Percentiles rank a stretch among this genome's conserved stretches.
Conservation (phyloP, 148 eudicot species). For the Camellia granthamiana region DNA sequence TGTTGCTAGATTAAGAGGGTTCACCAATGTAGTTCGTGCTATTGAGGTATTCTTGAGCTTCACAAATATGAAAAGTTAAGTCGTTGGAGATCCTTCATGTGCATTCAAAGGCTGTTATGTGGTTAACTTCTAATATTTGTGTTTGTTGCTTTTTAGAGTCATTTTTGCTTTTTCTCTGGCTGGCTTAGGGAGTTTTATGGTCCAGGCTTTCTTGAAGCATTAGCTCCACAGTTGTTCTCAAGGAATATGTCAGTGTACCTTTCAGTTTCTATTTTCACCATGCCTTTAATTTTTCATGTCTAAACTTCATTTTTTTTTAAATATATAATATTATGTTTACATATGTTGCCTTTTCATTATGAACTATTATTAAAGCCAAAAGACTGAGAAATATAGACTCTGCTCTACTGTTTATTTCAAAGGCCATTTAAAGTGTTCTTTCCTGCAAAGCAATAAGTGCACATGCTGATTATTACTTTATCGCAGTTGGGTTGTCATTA, state of each 20-base stretch:
- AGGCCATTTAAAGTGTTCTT: not conserved
- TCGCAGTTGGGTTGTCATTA: conserved; percentile 55
- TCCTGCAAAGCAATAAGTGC: not conserved
- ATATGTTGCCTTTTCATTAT: too few relatives aligned
- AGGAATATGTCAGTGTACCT: conserved; percentile 45
- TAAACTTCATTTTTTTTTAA: not conserved
- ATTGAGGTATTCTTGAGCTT: conserved; percentile 43
- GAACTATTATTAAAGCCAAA: not conserved
- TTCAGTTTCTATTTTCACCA: conserved; percentile 9
- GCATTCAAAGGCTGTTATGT: not conserved
- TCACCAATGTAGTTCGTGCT: conserved; percentile 47
- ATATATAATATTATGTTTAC: too few relatives aligned
- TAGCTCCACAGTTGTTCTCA: conserved; percentile 48
- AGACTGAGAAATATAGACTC: not conserved
- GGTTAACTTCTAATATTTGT: not conserved
- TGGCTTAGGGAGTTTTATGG: conserved; percentile 43
- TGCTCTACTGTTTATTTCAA: not conserved
- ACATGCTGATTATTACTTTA: conserved; percentile 14
- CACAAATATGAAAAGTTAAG: not conserved
- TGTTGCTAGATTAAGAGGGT: conserved; percentile 52
- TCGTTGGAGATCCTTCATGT: not conserved
- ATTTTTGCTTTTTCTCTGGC: conserved; percentile 52
- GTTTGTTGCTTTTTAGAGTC: conserved; percentile 32
- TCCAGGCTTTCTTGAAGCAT: conserved; percentile 45
- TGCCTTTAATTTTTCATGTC: not conserved